These are phyloP conservation scores for Pichia sp. DNA, from an alignment of 1,139 yeast genomes.

Conservation along the genomic window DNA sequence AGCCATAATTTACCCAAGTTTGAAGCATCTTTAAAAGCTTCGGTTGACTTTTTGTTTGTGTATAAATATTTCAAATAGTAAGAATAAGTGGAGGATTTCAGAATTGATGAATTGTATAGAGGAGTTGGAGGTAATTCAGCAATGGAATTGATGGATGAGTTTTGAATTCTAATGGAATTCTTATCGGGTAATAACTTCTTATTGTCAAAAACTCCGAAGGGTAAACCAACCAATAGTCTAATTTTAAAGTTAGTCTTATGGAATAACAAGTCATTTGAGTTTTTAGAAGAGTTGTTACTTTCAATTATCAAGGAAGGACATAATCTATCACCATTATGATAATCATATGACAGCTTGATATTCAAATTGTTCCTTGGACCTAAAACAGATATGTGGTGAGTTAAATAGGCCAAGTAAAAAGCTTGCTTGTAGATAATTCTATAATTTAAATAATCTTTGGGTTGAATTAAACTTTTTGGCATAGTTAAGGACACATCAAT, in stretches of 20 bases:
- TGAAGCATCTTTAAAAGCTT: constrained; percentile 84
- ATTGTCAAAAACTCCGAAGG: constrained; percentile 59
- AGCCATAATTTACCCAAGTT: constrained; percentile 86
- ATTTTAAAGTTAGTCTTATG: constrained; percentile 64
- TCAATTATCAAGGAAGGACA: constrained; percentile 56
- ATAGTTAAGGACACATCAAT: constrained; percentile 77
- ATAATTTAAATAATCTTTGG: constrained; percentile 85
- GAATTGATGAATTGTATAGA: constrained; percentile 69
- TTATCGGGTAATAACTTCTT: constrained; percentile 73
- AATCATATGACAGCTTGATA: constrained; percentile 50
- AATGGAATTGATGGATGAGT: constrained; percentile 23
- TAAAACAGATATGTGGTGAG: constrained; percentile 50
- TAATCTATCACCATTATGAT: constrained; percentile 56
- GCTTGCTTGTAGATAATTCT: constrained; percentile 87
- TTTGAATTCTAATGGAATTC: constrained; percentile 62
- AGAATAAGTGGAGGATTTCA: constrained; percentile 60
- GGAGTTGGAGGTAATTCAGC: constrained; percentile 70
- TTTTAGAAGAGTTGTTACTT: constrained; percentile 26
- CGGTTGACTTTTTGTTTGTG: constrained; percentile 66
- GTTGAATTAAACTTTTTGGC: constrained; percentile 69
- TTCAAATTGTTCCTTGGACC: constrained; percentile 52
- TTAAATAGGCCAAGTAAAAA: constrained; percentile 72
- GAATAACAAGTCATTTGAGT: constrained; percentile 40
- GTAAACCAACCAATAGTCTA: constrained; percentile 66
- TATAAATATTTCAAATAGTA: constrained; percentile 69